Evolutionary conservation across 495 filamentous ascomycete genomes (phyloP).

Genomic region (Penicillium steckii): DNA sequence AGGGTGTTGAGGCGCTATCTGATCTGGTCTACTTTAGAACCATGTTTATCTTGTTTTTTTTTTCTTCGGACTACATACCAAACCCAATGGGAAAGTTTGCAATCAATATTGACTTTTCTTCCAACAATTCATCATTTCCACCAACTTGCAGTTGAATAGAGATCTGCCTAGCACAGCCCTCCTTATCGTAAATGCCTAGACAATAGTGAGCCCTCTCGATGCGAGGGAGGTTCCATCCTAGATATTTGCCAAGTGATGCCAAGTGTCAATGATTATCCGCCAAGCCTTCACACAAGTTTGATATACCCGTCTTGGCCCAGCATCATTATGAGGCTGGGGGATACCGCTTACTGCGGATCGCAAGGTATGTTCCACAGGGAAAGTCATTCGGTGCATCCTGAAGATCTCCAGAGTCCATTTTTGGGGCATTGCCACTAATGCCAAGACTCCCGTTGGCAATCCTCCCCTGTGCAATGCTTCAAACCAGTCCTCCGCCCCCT

Average conservation of each 20-base stretch:
- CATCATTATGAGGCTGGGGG: slow-evolving; percentile 12
- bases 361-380: slow-evolving; percentile 10
- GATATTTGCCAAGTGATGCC: slow-evolving; percentile 35
- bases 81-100: slow-evolving; percentile 9
- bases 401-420: slow-evolving; percentile 6
- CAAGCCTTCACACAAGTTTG: slow-evolving; percentile 39
- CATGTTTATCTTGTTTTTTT: slow-evolving; percentile 1
- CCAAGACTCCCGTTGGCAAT: slow-evolving; percentile 1
- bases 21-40: slow-evolving; percentile 5
- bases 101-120: slow-evolving; percentile 8
- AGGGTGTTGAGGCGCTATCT: slow-evolving; percentile 21
- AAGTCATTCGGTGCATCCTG: slow-evolving; percentile 1
- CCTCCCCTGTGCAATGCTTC: not conserved
- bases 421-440: slow-evolving; percentile 11
- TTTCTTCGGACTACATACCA: slow-evolving; percentile 8
- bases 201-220: slow-evolving; percentile 8
- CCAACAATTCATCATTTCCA: not conserved
- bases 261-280: slow-evolving; percentile 32
- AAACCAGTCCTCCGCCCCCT: not conserved
- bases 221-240: slow-evolving; percentile 22
- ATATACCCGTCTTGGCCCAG: slow-evolving; percentile 29
- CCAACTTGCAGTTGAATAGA: not conserved
- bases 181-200: slow-evolving; percentile 9
- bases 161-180: slow-evolving; percentile 6
- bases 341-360: slow-evolving; percentile 8